Conservation (phyloP, 2,329 filamentous ascomycete genomes). For the Bipolaris zeicola region DNA sequence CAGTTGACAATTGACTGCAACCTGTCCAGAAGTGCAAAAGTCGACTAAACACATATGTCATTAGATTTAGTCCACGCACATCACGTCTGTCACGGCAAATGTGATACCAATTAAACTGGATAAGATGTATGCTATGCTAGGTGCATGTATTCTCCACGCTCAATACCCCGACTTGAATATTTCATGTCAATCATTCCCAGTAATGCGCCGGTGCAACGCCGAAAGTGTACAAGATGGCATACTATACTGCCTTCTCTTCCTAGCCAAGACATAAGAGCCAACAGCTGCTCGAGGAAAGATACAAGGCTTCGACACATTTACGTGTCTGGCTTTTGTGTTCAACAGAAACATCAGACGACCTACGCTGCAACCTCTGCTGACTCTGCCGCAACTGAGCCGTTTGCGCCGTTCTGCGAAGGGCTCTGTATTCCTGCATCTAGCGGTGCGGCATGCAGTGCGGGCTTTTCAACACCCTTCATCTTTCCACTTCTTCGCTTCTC, state of each 20-base stretch:
- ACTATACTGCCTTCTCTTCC: neutral
- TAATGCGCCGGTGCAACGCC: constrained; percentile 25
- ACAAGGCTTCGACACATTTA: neutral
- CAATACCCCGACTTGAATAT: constrained; percentile 24
- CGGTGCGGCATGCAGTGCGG: constrained; percentile 85
- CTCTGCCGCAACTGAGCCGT: constrained; percentile 28
- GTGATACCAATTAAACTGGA: constrained; percentile 9
- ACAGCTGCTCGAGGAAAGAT: neutral
- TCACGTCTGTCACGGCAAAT: neutral
- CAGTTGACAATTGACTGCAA: neutral
- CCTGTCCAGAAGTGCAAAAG: neutral
- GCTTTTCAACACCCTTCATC: constrained; percentile 62
- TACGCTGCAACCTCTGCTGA: constrained; percentile 27
- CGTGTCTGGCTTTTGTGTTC: constrained; percentile 1
- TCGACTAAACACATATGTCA: neutral
- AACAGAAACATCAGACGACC: neutral
- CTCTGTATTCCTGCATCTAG: constrained; percentile 68
- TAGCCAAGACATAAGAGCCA: neutral
- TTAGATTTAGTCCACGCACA: neutral
- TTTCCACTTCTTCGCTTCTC: constrained; percentile 67
- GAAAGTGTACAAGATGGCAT: constrained; percentile 3
- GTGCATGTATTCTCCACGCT: constrained; percentile 26
- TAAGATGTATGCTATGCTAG: constrained; percentile 22
- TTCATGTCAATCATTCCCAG: constrained; percentile 19
- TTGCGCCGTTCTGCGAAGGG: constrained; percentile 36